Evolutionary conservation across 176 grass and related monocot genomes (phyloP), one percentile per base, ranked within the genome.

Genomic region (Cymbopogon citratus): DNA sequence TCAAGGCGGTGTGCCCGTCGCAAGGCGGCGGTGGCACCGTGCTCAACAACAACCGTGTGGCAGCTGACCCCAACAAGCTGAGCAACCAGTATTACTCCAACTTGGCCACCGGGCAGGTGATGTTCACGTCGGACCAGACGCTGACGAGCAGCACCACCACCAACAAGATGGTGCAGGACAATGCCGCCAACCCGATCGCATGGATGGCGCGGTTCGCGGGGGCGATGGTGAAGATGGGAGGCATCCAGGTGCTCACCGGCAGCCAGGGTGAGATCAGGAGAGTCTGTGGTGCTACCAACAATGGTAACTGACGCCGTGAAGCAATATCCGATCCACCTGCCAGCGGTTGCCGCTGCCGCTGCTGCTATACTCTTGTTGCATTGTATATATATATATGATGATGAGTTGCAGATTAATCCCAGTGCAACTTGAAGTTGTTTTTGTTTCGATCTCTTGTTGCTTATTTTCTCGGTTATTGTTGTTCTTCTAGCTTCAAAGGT

Each of bases 81-180:
- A 80, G 77, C 72, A 85, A 86, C 48, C 41, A 73, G 41, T 94
- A 66, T 76, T 91, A 77, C 46, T 7, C 1, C 6, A 90, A 83
- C 34, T 38, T 87, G 38, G 14, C 0, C 21, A 2, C 76, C 26
- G 35, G 87, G 27, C 2, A 84, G 73, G 89, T 87, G 45, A 0
- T 89, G 33, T 89, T 94, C 75, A 83, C 83, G 34, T 87, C 89
- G 5, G 89, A 91, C 81, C 83, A 85, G 80, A 77, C 70, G 3
- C 79, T 91, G n/a, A 12, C 66, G 12, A 78, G 69, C 10, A 25
- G 46, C 49, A n/a, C 0, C 2, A 43, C 63, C 21, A 90, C 88
- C 7, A 41, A n/a, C 40, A 33, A 24, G 14, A 71, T 78, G 45
- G 85, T 87, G 3, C 66, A 25, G 9, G 45, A 77, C 67, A 85